phyloP scores from a whole-genome alignment of 2,329 filamentous ascomycete genomes.

The Orbilia javanica region DNA sequence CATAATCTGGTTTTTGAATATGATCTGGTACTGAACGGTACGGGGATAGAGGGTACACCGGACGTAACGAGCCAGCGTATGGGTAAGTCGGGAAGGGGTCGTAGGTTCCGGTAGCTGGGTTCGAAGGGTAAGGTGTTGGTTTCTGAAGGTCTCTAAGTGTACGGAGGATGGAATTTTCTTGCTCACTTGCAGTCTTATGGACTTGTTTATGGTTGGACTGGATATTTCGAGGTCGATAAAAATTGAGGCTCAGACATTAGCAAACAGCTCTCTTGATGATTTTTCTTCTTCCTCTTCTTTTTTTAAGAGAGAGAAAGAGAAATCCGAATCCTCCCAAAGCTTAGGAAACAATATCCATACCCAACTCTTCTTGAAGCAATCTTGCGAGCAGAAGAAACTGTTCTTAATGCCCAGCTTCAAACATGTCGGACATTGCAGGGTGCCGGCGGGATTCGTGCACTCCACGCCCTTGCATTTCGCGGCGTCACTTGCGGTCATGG shows the following conservation, averaged over 20 bases:
- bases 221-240: background rate
- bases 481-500: constrained; percentile 56
- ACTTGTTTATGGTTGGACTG: constrained; percentile 84
- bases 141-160: constrained; percentile 87
- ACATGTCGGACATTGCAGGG: constrained; percentile 93
- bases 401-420: constrained; percentile 87
- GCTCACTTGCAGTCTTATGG: constrained; percentile 83
- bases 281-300: too few relatives aligned
- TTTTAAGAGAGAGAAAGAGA: too few relatives aligned
- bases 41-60: constrained; percentile 85
- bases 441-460: constrained; percentile 86
- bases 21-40: constrained; percentile 79
- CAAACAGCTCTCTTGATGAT: background rate
- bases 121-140: constrained; percentile 69
- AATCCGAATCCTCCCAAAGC: background rate
- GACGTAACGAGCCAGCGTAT: constrained; percentile 84
- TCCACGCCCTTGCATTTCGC: constrained; percentile 81
- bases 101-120: constrained; percentile 88
- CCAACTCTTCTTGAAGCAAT: constrained; percentile 99
- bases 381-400: constrained; percentile 97
- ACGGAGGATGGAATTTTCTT: constrained; percentile 77
- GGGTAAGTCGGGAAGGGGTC: constrained; percentile 92
- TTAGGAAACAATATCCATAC: constrained; percentile 69
- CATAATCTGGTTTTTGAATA: constrained; percentile 89
- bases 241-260: background rate